Evolutionary conservation across 2,329 filamentous ascomycete species (phyloP), one percentile per base, ranked within the genome.

Genomic region (Ophiostoma novo-ulmi): DNA sequence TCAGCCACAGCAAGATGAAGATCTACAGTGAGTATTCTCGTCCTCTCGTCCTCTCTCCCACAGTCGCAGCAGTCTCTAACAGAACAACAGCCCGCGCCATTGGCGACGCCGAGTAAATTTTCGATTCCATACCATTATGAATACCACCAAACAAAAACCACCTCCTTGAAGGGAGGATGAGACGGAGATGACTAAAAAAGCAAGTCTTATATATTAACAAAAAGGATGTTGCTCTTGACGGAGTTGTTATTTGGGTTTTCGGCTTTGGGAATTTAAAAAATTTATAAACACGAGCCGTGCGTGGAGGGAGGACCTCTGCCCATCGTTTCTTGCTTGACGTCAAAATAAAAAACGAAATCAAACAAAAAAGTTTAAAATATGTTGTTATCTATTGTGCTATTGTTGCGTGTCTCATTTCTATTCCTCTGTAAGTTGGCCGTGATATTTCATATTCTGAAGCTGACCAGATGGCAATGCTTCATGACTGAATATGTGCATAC

Each of bases 1-100:
- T 98, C 77, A 89, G 88, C 77, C 96, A 99, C 89, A 94, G 90
- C 87, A 95, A 94, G 88, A 90, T 97, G 89, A 92, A 91, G 88
- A 97, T 99, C 87, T 99, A 97, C 92, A 99, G 86, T 88, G 87
- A 74, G 86, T 81, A 10, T 5, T 31, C n/a, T 26, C 35, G 11
- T 11, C 0, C 13, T 31, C n/a, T 26, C 35, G 11, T 11, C 0
- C 13, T 36, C 10, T 38, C 36, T 17, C 8, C 20, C 14, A 10
- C 20, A 4, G 8, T 41, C 22, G 14, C 14, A 5, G 35, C 31
- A 38, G 4, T 63, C 26, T 38, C 58, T 61, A 55, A 67, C 41
- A 31, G 31, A 31, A 31, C 10, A 20, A 17, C 55, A 89, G 87
- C 87, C 80, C 87, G 87, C 79, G 87, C 86, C 78, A 84, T 89